Percentiles rank a stretch among this genome's conserved stretches.
phyloP scores from a whole-genome alignment of 2,329 filamentous ascomycete genomes.

The Fulvia fulva region DNA sequence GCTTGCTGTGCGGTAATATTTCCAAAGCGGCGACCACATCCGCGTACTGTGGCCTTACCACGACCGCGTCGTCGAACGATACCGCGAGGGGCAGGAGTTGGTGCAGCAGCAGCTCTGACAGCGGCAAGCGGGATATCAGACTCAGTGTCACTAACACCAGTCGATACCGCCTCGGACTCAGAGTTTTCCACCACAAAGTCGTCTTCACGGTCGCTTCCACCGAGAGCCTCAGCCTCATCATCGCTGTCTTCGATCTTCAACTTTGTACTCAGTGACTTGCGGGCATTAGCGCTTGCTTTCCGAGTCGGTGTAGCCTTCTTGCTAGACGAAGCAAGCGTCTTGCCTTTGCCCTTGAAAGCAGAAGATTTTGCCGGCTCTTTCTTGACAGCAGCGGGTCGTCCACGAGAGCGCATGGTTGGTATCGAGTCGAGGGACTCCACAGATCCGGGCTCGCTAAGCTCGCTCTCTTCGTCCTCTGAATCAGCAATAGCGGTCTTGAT shows the following conservation, averaged over 20 bases:
- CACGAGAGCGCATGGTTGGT: constrained; percentile 6
- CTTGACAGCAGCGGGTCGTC: neutral
- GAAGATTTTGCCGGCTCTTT: neutral
- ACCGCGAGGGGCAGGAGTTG: neutral
- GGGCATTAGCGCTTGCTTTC: constrained; percentile 22
- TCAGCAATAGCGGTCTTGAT: constrained; percentile 27
- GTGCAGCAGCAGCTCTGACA: constrained; percentile 5
- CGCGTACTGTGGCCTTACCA: constrained; percentile 5
- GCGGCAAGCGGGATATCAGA: constrained; percentile 27
- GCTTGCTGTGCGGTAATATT: constrained; percentile 21
- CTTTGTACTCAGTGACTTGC: constrained; percentile 28
- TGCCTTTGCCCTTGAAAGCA: constrained; percentile 17
- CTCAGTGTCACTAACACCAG: constrained; percentile 32
- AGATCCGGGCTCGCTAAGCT: constrained; percentile 30
- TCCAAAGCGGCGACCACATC: constrained; percentile 22
- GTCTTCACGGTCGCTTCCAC: constrained; percentile 26
- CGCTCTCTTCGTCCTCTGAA: constrained; percentile 29
- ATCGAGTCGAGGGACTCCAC: constrained; percentile 21
- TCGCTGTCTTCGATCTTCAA: constrained; percentile 39
- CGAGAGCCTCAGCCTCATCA: constrained; percentile 32
- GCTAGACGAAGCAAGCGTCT: neutral
- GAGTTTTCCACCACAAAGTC: constrained; percentile 29
- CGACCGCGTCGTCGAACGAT: neutral
- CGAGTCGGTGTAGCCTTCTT: constrained; percentile 15
- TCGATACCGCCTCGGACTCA: constrained; percentile 29